These are phyloP conservation scores for Panaeolus cyanescens DNA, from an alignment of 768 basidiomycete genomes.

Conservation along the genomic window DNA sequence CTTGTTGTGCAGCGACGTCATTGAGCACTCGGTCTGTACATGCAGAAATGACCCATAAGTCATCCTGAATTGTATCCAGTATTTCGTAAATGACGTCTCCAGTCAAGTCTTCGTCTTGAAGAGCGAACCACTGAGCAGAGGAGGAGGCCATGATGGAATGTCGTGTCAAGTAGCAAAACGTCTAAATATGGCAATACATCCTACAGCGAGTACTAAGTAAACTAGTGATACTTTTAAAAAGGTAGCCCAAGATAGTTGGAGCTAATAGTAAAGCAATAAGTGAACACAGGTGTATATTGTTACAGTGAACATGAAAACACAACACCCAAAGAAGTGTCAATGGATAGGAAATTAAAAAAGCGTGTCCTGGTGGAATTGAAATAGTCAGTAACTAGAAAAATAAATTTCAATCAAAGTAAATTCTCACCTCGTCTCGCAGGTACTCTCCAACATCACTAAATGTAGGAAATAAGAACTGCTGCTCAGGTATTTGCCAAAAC, in stretches of 20 bases:
- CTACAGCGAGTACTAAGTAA: constrained; percentile 3
- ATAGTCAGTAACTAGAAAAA: constrained; percentile 2
- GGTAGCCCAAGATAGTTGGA: not conserved
- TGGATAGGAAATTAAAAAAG: constrained; percentile 70
- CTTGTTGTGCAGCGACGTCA: constrained; percentile 52
- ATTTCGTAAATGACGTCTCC: constrained; percentile 44
- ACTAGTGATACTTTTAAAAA: not conserved
- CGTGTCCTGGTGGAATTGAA: constrained; percentile 67
- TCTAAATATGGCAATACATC: constrained; percentile 7
- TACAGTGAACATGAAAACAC: not conserved
- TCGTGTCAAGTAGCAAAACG: constrained; percentile 14
- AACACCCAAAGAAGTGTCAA: constrained; percentile 3
- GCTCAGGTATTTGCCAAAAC: constrained; percentile 4
- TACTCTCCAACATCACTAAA: constrained; percentile 96
- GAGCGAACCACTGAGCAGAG: constrained; percentile 51
- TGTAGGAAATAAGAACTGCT: constrained; percentile 7
- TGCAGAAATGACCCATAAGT: constrained; percentile 80
- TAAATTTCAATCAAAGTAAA: constrained; percentile 5
- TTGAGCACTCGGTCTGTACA: constrained; percentile 70
- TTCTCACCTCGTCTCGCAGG: constrained; percentile 90
- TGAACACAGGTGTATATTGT: not conserved
- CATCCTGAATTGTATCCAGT: constrained; percentile 57
- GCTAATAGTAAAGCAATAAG: constrained; percentile 7
- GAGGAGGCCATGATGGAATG: constrained; percentile 32
- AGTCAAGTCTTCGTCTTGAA: constrained; percentile 62